A percentile compares a stretch with the other conserved stretches of the same genome.
Evolutionary conservation across 2,329 filamentous ascomycete genomes (phyloP).

Genomic region (Neoarthrinium moseri): DNA sequence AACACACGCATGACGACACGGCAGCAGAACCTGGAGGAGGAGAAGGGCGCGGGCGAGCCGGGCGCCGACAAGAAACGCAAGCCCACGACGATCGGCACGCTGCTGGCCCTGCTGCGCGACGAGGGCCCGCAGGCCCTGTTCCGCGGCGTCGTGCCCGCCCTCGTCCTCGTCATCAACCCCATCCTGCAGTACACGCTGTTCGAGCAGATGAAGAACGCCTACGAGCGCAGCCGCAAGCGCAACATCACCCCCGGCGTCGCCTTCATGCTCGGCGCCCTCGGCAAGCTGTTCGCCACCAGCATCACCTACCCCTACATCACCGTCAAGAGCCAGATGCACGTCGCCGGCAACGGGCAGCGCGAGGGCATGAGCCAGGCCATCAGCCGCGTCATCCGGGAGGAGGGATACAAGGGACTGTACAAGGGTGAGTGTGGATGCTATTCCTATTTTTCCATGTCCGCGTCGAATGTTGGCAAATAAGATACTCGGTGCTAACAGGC

Average conservation of each 20-base stretch:
- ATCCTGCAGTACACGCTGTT: conserved; percentile 99
- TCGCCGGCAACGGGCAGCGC: conserved; percentile 73
- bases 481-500: conserved; percentile 5
- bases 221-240: conserved; percentile 66
- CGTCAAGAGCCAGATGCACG: conserved; percentile 96
- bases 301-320: conserved; percentile 99
- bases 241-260: conserved; percentile 82
- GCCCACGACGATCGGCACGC: conserved; percentile 76
- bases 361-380: conserved; percentile 80
- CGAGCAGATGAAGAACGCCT: conserved; percentile 90
- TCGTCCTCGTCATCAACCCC: conserved; percentile 95
- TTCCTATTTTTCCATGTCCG: conserved; percentile 1
- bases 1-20: conserved; percentile 98
- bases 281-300: conserved; percentile 89
- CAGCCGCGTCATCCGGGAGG: conserved; percentile 76
- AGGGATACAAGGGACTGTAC: conserved; percentile 90
- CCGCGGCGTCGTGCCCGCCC: conserved; percentile 84
- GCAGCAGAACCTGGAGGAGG: conserved; percentile 48
- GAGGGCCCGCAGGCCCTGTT: conserved; percentile 87
- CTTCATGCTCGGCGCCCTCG: conserved; percentile 87
- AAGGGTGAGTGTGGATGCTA: conserved; percentile 63
- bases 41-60: conserved; percentile 37
- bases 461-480: too few species aligned
- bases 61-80: conserved; percentile 40
- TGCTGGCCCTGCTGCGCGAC: conserved; percentile 75